Percentiles rank a stretch among this genome's conserved stretches.
These are phyloP conservation scores for Stenogyne calaminthoides DNA, from an alignment of 305 asterid species.

Conservation along the genomic window DNA sequence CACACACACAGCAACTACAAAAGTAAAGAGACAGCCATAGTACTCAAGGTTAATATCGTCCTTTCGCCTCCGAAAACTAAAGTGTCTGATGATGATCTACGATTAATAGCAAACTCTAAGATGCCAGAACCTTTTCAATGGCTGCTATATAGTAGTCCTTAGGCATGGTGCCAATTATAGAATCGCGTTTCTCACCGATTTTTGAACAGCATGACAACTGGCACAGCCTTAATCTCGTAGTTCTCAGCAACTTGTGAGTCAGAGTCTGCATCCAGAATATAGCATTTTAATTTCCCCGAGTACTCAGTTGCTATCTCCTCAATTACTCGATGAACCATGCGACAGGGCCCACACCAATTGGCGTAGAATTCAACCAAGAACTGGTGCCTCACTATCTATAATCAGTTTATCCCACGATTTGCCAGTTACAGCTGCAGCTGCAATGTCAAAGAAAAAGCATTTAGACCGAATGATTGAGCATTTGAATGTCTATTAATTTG, in stretches of 20 bases:
- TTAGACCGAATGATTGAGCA: conserved; percentile 6
- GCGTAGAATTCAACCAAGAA: conserved; percentile 85
- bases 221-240: conserved; percentile 84
- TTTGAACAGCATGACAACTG: conserved; percentile 80
- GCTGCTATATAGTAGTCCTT: conserved; percentile 82
- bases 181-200: conserved; percentile 66
- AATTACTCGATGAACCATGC: conserved; percentile 87
- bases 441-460: conserved; percentile 24
- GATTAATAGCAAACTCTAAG: conserved; percentile 27
- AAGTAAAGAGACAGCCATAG: neutral
- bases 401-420: conserved; percentile 76
- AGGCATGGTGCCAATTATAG: conserved; percentile 90
- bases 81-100: neutral
- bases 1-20: conserved; percentile 4
- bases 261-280: conserved; percentile 61
- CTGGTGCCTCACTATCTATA: conserved; percentile 59
- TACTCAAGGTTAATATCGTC: neutral
- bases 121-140: conserved; percentile 70
- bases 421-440: conserved; percentile 67
- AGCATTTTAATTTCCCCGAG: conserved; percentile 77
- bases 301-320: conserved; percentile 80
- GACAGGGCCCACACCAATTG: conserved; percentile 96
- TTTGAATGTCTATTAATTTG: neutral
- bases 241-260: conserved; percentile 63
- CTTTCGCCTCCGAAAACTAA: neutral